Base-by-base conservation (phyloP, 139 green algal genomes). In the Gonium pectorale region DNA sequence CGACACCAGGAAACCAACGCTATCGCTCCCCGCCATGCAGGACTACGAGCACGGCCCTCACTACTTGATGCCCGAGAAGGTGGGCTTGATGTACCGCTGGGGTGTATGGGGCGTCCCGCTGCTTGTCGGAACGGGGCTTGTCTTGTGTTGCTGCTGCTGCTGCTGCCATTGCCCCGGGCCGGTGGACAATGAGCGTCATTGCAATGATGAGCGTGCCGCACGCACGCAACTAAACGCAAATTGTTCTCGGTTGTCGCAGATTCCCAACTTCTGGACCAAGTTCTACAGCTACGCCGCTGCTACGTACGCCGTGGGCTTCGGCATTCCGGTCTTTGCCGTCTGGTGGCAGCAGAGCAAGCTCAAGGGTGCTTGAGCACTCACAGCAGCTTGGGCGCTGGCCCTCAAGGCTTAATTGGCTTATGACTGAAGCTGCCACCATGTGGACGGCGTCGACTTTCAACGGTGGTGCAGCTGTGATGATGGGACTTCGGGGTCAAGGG, bases 341-440 rank as follows among this genome's bases (percentile, higher is more conserved):
- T 88, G 77, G 75, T 87, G 80, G 73, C 87, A 90, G 81, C 87
- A 88, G 82, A 84, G 75, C 74, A 90, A 90, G 87, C 67, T 86
- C 6, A 84, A 83, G 78, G n/a, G n/a, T n/a, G n/a, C n/a, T n/a
- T n/a, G n/a, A n/a, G n/a, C n/a, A n/a, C n/a, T n/a, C n/a, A n/a
- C n/a, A n/a, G n/a, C n/a, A n/a, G n/a, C n/a, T n/a, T n/a, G n/a
- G n/a, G n/a, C n/a, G n/a, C n/a, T n/a, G n/a, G n/a, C n/a, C n/a
- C n/a, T n/a, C n/a, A n/a, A n/a, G n/a, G n/a, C n/a, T n/a, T n/a
- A n/a, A n/a, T n/a, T n/a, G n/a, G n/a, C n/a, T n/a, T n/a, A n/a
- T n/a, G n/a, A n/a, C n/a, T n/a, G n/a, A n/a, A n/a, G n/a, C n/a
- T n/a, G n/a, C n/a, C n/a, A n/a, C n/a, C n/a, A n/a, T n/a, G n/a